A percentile compares a stretch with the other conserved stretches of the same genome.
Evolutionary conservation across 257 asterid species (phyloP).

Genomic region (Echites panduratus): DNA sequence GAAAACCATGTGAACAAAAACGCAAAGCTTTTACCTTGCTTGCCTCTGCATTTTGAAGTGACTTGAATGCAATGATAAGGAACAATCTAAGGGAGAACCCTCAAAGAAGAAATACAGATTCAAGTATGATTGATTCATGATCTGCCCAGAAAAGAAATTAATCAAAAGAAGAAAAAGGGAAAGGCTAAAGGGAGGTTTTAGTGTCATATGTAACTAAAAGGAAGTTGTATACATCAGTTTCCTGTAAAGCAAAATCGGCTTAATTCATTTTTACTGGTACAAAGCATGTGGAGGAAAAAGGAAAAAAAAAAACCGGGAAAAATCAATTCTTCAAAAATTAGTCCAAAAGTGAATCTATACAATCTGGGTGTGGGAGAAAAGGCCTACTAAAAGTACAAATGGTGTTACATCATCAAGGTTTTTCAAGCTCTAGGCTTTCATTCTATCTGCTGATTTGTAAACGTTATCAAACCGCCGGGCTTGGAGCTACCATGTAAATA

Average conservation of each 20-base stretch:
- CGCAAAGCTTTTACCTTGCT: background rate
- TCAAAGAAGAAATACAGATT: background rate
- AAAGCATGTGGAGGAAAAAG: background rate
- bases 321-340: background rate
- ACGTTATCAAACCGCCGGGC: background rate
- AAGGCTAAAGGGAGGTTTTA: too few species aligned
- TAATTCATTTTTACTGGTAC: background rate
- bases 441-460: background rate
- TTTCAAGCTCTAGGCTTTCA: background rate
- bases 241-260: background rate
- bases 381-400: background rate
- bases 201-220: too few species aligned
- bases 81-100: background rate
- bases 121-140: background rate
- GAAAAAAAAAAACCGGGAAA: too few species aligned
- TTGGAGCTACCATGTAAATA: slow-evolving; percentile 13
- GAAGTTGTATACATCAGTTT: background rate
- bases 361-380: background rate
- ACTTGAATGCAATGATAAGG: background rate
- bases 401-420: background rate
- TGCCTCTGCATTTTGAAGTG: background rate
- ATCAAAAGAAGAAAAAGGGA: too few species aligned
- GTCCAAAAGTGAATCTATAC: slow-evolving; percentile 8
- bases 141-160: too few species aligned
- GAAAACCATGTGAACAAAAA: background rate